A percentile compares a stretch with the other conserved stretches of the same genome.
phyloP scores from a whole-genome alignment of 176 grass and related monocot species.

The Avena insularis region DNA sequence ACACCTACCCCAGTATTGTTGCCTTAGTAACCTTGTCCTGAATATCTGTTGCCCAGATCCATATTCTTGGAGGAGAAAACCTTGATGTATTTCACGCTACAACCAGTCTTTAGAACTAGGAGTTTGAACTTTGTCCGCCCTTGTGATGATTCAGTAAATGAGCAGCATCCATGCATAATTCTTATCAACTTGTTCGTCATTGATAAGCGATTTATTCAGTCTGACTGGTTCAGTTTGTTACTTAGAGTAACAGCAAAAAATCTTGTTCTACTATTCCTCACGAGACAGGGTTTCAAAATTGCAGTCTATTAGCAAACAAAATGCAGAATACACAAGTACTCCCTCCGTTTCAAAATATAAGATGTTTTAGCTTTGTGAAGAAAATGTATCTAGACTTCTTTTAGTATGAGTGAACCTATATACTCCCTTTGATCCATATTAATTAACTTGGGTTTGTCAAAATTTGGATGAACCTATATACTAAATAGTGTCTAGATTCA shows the following conservation, averaged over 20 bases:
- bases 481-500: no score
- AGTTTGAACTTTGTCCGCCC: neutral
- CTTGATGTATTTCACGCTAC: neutral
- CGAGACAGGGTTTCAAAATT: neutral
- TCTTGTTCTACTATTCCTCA: neutral
- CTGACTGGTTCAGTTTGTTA: neutral
- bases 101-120: neutral
- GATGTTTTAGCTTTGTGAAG: no score
- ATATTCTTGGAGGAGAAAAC: conserved; percentile 35
- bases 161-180: neutral
- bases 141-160: neutral
- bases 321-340: neutral
- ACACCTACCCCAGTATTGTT: conserved; percentile 34
- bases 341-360: no score
- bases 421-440: no score
- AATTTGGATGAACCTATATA: no score
- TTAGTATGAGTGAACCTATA: no score
- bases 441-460: no score
- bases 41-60: conserved; percentile 24
- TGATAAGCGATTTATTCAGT: neutral
- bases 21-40: neutral
- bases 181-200: neutral
- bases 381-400: no score
- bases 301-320: neutral
- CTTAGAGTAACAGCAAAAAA: neutral